These are phyloP conservation scores for Backusella mclennaniae DNA, from an alignment of 192 early-diverging fungal genomes.

Conservation along the genomic window DNA sequence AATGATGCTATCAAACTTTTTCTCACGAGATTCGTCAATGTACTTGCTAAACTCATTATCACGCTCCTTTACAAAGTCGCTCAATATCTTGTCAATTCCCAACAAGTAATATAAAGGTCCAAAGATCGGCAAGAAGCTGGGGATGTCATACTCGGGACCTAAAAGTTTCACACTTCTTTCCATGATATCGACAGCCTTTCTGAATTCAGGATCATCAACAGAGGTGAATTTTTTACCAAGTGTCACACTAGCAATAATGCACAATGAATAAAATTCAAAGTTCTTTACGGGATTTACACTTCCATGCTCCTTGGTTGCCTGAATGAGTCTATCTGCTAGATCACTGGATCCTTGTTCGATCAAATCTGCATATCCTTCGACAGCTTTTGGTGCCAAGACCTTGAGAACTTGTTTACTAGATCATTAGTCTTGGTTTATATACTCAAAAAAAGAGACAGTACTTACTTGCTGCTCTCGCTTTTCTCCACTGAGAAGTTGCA, in stretches of 20 bases:
- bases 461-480: conserved; percentile 11
- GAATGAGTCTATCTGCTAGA: neutral
- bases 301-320: neutral
- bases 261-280: neutral
- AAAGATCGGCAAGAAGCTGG: conserved; percentile 6
- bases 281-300: neutral
- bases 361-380: neutral
- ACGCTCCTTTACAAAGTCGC: neutral
- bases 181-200: neutral
- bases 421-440: neutral
- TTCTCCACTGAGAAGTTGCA: neutral
- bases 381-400: neutral
- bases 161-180: neutral
- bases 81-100: neutral
- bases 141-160: neutral
- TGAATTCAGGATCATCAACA: conserved; percentile 3
- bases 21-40: neutral
- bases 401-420: neutral
- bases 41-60: neutral
- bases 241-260: neutral
- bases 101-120: neutral
- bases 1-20: neutral
- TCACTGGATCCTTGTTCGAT: neutral
- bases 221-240: neutral
- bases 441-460: too few relatives aligned